Evolutionary conservation across 371 early-diverging fungal genomes (phyloP), one percentile per base, ranked within the genome.

Genomic region (Mortierella sp.): DNA sequence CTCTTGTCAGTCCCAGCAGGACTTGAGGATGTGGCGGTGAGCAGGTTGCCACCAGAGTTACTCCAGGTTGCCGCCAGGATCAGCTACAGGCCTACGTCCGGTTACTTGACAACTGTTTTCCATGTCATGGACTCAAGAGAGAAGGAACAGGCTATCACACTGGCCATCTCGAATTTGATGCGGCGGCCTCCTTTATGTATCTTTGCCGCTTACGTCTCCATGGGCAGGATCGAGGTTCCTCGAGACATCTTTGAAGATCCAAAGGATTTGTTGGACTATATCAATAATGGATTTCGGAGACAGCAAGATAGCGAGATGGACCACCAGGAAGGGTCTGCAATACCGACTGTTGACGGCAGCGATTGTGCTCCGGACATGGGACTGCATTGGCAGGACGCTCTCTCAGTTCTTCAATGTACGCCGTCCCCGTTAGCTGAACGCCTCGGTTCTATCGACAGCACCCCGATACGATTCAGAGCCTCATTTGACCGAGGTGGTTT

Each of bases 401-500:
- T 72, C 12, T 49, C 66, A 18, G 58, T 72, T 12, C 61, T 72
- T 24, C 38, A 23, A 50, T 7, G n/a, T 43, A 27, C 50, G 8
- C 39, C 71, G 6, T 19, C 71, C 24, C 34, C 67, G 4, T 30
- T 71, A n/a, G 43, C 64, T 13, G 41, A 49, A 18, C 60, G 62
- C n/a, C 31, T 62, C 3, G 4, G 14, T 27, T 26, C 38, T 34
- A n/a, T n/a, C n/a, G 31, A 9, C 2, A 5, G n/a, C 3, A 13
- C 23, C 6, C 48, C 58, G 18, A 31, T 60, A 24, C 64, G 53
- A 3, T 73, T 64, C 50, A 54, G 73, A 23, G 73, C 68, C 13
- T 64, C 73, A 1, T 73, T 73, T 53, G 73, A 73, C 59, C 68
- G 73, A 19, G 68, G 73, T 0, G 59, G 58, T 26, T 26, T 73